A percentile compares a stretch with the other conserved stretches of the same genome.
Evolutionary conservation across 768 basidiomycete species (phyloP).

Genomic region (Russula sp.): DNA sequence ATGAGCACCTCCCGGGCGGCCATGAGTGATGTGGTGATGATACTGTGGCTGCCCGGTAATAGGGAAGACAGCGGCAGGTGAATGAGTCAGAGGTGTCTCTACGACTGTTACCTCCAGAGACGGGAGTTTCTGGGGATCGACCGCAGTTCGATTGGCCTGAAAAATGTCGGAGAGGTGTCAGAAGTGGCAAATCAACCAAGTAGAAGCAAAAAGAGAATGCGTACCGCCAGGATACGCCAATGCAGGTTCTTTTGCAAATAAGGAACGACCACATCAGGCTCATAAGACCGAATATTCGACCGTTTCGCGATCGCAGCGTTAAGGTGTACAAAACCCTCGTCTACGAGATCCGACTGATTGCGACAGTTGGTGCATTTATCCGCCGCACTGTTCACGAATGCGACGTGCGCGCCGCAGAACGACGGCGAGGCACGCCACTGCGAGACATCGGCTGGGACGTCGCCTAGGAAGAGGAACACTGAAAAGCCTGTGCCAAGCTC

Average conservation of each 20-base stretch:
- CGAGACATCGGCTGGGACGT: conserved; percentile 31
- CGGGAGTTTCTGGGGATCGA: not conserved
- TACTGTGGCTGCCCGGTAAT: not conserved
- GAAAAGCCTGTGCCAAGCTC: conserved; percentile 37
- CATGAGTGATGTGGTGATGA: not conserved
- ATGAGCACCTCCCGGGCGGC: not conserved
- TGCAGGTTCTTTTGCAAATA: not conserved
- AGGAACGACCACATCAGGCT: not conserved
- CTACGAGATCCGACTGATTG: not conserved
- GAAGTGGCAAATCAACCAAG: not conserved
- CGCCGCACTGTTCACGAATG: not conserved
- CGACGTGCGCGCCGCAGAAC: conserved; percentile 22
- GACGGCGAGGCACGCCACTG: conserved; percentile 31
- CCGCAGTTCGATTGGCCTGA: not conserved
- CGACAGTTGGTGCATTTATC: not conserved
- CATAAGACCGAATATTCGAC: not conserved
- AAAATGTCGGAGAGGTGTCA: not conserved
- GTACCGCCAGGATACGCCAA: not conserved
- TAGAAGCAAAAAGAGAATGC: not conserved
- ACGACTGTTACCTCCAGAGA: not conserved
- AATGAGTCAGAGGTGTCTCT: not conserved
- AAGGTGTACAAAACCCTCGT: not conserved
- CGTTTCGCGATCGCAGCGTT: not conserved
- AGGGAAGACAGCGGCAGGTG: not conserved
- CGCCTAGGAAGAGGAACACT: conserved; percentile 41